Evolutionary conservation across 306 rosid genomes (phyloP), one percentile per base, ranked within the genome.

Genomic region (Fragaria ananassa): DNA sequence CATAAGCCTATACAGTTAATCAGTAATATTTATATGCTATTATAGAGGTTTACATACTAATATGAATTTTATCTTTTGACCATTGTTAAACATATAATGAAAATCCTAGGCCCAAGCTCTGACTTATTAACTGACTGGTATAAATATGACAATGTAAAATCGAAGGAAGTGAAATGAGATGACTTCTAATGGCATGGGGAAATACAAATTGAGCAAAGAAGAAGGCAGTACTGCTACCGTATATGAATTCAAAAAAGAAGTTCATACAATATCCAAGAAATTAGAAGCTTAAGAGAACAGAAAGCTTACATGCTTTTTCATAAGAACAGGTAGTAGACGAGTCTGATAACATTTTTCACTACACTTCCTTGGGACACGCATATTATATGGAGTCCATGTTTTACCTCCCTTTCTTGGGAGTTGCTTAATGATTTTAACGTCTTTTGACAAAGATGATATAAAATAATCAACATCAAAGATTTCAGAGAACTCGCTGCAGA

Each of bases 311-410:
- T 79, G 97, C 85, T 89, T 96, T 89, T 91, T 96, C 87, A 86
- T 71, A 68, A 96, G 96, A 77, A 92, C 93, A 53, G 99, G 98
- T 66, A 96, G 72, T 70, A 96, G 89, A 71, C 98, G 97, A 78
- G 2, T 88, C 82, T 79, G 83, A 80, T 96, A 96, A 79, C 99
- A 96, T 83, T 90, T 91, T 88, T 96, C 99, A 79, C 42, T 96
- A 71, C 98, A 96, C 84, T 96, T 96, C 87, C 99, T 88, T 34
- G 97, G 99, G 66, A 96, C 99, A 67, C 96, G 97, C 98, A 96
- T 91, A 57, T 85, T 79, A 80, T 89, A 80, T 46, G 93, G 74
- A 76, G 85, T 86, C 87, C 88, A 83, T 31, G 73, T 66, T 87
- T 86, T 88, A 65, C 92, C 87, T 62, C 96, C 87, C 85, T 75